These are phyloP conservation scores for Aquilaria agallochum DNA, from an alignment of 441 rosid species.

Conservation along the genomic window DNA sequence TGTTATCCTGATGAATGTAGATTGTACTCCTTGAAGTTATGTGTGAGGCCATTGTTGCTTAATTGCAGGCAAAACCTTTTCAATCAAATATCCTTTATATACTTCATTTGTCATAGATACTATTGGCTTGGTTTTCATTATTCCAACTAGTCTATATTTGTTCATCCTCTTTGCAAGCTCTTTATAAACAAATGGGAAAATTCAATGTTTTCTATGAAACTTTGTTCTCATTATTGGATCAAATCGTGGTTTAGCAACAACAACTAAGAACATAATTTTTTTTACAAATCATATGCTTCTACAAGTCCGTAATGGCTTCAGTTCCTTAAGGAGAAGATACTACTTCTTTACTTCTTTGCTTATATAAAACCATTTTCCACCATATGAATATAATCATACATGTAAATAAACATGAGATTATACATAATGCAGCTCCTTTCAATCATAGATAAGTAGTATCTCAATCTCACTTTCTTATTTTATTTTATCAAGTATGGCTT, in stretches of 20 bases:
- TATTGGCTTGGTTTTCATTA: not conserved
- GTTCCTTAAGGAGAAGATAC: not conserved
- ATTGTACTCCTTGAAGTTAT: not conserved
- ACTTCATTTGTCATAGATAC: not conserved
- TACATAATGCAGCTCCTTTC: not conserved
- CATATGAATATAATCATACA: not conserved
- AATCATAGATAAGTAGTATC: slow-evolving; percentile 4
- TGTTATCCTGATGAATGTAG: slow-evolving; percentile 11
- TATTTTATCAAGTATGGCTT: not conserved
- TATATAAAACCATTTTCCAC: slow-evolving; percentile 13
- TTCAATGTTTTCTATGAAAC: slow-evolving; percentile 2
- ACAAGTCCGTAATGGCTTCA: not conserved
- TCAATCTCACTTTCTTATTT: slow-evolving; percentile 3
- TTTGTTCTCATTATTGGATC: too few species aligned
- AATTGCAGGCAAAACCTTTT: not conserved
- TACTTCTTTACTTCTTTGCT: not conserved
- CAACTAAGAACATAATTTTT: slow-evolving; percentile 1
- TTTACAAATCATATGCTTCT: not conserved
- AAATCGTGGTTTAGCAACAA: slow-evolving; percentile 1
- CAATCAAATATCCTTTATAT: not conserved
- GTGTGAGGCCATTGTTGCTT: not conserved
- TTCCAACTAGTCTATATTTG: not conserved
- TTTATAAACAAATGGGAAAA: not conserved
- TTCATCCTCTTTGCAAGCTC: slow-evolving; percentile 5
- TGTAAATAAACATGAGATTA: too few species aligned